These are phyloP conservation scores for Diophrys sp. DNA, from an alignment of 73 alveolate genomes.

Conservation along the genomic window DNA sequence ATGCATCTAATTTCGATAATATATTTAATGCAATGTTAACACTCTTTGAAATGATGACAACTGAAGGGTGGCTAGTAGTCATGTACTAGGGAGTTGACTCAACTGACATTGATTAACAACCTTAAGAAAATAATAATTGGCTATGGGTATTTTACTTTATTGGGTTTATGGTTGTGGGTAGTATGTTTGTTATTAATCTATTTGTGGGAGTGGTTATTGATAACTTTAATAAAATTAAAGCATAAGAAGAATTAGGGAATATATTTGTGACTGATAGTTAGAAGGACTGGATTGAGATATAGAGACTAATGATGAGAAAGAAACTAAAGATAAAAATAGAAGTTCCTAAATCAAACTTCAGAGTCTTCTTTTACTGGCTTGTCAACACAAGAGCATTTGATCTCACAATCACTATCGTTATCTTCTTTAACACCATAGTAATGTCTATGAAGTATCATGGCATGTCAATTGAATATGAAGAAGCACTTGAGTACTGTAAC, in stretches of 20 bases:
- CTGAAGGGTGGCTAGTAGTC: conserved; percentile 48
- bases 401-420: conserved; percentile 17
- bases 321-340: conserved; percentile 20
- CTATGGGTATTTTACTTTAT: conserved; percentile 9
- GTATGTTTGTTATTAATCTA: conserved; percentile 36
- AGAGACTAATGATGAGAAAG: conserved; percentile 37
- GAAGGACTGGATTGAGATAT: conserved; percentile 52
- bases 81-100: conserved; percentile 53
- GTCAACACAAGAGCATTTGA: conserved; percentile 29
- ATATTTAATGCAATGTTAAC: conserved; percentile 21
- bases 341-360: conserved; percentile 10
- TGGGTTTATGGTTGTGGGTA: conserved; percentile 42
- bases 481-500: conserved; percentile 26
- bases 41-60: conserved; percentile 48
- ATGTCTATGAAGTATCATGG: conserved; percentile 43
- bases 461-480: conserved; percentile 6
- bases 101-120: conserved; percentile 36
- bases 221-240: conserved; percentile 52
- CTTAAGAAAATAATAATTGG: conserved; percentile 9
- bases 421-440: conserved; percentile 26
- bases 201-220: conserved; percentile 61
- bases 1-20: conserved; percentile 36
- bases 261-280: conserved; percentile 28
- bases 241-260: conserved; percentile 38
- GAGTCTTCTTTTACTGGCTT: background rate